These are phyloP conservation scores for Copromyces sp. DNA, from an alignment of 495 filamentous ascomycete species.

Conservation along the genomic window DNA sequence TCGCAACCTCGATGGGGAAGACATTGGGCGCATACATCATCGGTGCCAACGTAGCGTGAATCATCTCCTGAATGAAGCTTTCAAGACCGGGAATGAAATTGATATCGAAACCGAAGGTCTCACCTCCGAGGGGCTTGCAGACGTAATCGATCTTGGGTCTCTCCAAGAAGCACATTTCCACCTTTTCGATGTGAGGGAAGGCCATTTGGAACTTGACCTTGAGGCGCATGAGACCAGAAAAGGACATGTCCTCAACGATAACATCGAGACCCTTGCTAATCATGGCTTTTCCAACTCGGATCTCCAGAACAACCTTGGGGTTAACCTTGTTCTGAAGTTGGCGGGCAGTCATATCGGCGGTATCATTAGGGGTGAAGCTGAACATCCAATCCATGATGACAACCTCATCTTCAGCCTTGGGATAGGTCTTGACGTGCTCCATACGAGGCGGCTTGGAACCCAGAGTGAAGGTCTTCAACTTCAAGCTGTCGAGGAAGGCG, in stretches of 20 bases:
- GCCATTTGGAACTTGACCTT: constrained; percentile 95
- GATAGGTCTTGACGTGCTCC: constrained; percentile 97
- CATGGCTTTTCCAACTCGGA: constrained; percentile 86
- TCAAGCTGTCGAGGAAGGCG: constrained; percentile 84
- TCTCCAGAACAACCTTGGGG: constrained; percentile 90
- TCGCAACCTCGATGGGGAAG: constrained; percentile 96
- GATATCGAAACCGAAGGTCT: constrained; percentile 93
- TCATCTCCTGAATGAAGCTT: constrained; percentile 87
- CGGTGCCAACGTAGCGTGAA: constrained; percentile 80
- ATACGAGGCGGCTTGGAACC: constrained; percentile 91
- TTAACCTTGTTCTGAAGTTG: constrained; percentile 94
- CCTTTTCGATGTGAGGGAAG: constrained; percentile 87
- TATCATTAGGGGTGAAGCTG: constrained; percentile 95
- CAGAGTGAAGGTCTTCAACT: constrained; percentile 81
- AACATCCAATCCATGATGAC: constrained; percentile 99
- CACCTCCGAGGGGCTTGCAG: constrained; percentile 94
- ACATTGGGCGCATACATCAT: constrained; percentile 98
- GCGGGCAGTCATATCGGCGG: constrained; percentile 75
- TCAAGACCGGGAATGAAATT: constrained; percentile 95
- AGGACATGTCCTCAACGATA: constrained; percentile 96
- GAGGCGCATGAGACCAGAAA: constrained; percentile 85
- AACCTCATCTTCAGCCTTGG: constrained; percentile 87
- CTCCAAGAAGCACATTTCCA: constrained; percentile 82
- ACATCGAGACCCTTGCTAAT: constrained; percentile 94
- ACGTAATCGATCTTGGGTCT: constrained; percentile 77